A percentile compares a stretch with the other conserved stretches of the same genome.
phyloP scores from a whole-genome alignment of 2,329 filamentous ascomycete species.

The Elsinoe ampelina region DNA sequence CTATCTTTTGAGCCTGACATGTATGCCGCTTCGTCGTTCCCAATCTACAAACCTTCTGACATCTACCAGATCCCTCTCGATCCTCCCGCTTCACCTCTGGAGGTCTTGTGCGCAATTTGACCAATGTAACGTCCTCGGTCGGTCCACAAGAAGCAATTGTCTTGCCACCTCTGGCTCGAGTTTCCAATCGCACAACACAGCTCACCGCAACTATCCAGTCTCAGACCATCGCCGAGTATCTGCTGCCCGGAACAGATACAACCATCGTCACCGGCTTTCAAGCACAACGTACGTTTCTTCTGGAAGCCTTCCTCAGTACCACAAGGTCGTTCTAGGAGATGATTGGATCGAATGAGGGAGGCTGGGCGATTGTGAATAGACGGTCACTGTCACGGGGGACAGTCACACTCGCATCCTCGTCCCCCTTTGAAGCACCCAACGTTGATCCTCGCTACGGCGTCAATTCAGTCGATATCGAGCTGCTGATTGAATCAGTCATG shows the following conservation, averaged over 20 bases:
- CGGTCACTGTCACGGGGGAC: slow-evolving; percentile 40
- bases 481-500: slow-evolving; percentile 22
- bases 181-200: slow-evolving; percentile 18
- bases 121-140: not conserved
- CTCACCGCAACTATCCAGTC: slow-evolving; percentile 16
- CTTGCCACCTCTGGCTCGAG: slow-evolving; percentile 22
- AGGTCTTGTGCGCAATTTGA: not conserved
- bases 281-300: slow-evolving; percentile 20
- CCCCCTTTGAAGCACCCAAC: slow-evolving; percentile 31
- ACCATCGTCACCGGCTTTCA: slow-evolving; percentile 22
- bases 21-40: not conserved
- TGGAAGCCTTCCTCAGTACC: slow-evolving; percentile 19
- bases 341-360: slow-evolving; percentile 25
- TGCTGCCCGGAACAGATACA: slow-evolving; percentile 16
- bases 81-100: not conserved
- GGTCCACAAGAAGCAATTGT: slow-evolving; percentile 22
- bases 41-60: slow-evolving; percentile 7
- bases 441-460: slow-evolving; percentile 39
- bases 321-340: slow-evolving; percentile 24
- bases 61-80: slow-evolving; percentile 11
- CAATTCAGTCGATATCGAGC: slow-evolving; percentile 32
- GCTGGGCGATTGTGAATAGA: slow-evolving; percentile 27
- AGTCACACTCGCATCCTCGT: slow-evolving; percentile 22
- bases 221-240: slow-evolving; percentile 20
- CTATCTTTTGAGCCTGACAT: slow-evolving; percentile 16